Evolutionary conservation across 305 asterid species (phyloP), one percentile per base, ranked within the genome.

Genomic region (Rubia occidens): DNA sequence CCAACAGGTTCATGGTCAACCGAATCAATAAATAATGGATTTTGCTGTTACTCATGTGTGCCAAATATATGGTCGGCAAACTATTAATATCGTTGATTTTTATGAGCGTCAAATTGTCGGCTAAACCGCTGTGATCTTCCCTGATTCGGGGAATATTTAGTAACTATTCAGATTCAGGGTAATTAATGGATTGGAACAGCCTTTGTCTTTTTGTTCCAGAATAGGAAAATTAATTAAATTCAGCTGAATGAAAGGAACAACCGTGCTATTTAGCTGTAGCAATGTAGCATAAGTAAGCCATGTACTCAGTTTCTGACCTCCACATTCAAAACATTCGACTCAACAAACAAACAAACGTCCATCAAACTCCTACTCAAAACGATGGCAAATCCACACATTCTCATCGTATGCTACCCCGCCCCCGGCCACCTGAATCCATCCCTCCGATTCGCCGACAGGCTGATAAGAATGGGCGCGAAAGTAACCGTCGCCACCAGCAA

Each of bases 401-500:
- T 76, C 45, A 21, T 83, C 1, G 82, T 85, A 0, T 69, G 79
- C 4, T 81, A 78, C 51, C 85, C 88, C 8, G 81, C 74, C 0
- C 85, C 80, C 43, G 89, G 89, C 67, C 85, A 85, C 39, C 72
- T 85, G 43, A 85, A 82, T 61, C 89, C 89, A 0, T 49, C 82
- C 11, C 77, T 85, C 8, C 85, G 77, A 20, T 79, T 85, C 17
- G 80, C 85, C 29, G 76, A 80, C 62, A 65, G 75, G 21, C 78
- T 80, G 1, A 42, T 71, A 40, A 44, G 39, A 35, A 20, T 68
- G 42, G 82, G 82, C 0, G 58, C 69, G 0, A 43, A 75, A 21
- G 82, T 75, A 24, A 71, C 77, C 51, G 39, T 75, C 4, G 54
- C 61, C 0, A 71, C 79, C 55, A 70, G 71, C 18, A 45, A 66